A percentile compares a stretch with the other conserved stretches of the same genome.
These are phyloP conservation scores for Floccularia luteovirens DNA, from an alignment of 768 basidiomycete species.

Conservation along the genomic window DNA sequence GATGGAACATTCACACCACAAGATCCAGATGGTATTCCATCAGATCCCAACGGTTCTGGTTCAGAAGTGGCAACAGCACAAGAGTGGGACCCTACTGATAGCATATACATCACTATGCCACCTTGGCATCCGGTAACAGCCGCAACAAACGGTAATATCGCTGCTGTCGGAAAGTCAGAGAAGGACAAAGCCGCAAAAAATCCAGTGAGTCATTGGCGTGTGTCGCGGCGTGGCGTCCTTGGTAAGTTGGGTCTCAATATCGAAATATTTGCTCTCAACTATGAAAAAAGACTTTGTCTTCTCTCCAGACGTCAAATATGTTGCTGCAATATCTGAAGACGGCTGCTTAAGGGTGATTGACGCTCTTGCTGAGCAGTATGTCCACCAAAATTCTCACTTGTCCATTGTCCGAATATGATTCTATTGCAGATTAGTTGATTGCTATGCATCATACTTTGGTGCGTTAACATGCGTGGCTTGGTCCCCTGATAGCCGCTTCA, in stretches of 20 bases:
- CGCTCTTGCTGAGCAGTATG: conserved; percentile 77
- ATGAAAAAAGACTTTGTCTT: conserved; percentile 89
- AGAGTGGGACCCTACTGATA: conserved; percentile 74
- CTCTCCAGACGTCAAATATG: conserved; percentile 86
- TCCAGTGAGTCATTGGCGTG: conserved; percentile 86
- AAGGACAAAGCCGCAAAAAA: conserved; percentile 75
- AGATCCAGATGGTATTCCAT: conserved; percentile 33
- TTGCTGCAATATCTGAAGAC: conserved; percentile 89
- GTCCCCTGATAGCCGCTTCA: conserved; percentile 94
- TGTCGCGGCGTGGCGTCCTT: conserved; percentile 64
- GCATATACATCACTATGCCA: conserved; percentile 73
- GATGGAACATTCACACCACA: conserved; percentile 70
- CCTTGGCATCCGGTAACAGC: conserved; percentile 75
- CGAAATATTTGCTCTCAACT: too few relatives aligned
- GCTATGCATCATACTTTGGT: conserved; percentile 93
- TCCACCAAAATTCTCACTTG: conserved; percentile 5
- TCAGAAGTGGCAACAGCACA: conserved; percentile 25
- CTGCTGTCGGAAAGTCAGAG: conserved; percentile 34
- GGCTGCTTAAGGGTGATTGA: conserved; percentile 89
- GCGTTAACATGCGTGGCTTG: conserved; percentile 85
- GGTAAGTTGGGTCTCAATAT: conserved; percentile 49
- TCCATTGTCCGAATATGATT: not conserved
- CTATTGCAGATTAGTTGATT: conserved; percentile 71
- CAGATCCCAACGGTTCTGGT: conserved; percentile 16
- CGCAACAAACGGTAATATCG: conserved; percentile 15